phyloP scores from a whole-genome alignment of 2,329 filamentous ascomycete species.

The Alternaria gansuensis region DNA sequence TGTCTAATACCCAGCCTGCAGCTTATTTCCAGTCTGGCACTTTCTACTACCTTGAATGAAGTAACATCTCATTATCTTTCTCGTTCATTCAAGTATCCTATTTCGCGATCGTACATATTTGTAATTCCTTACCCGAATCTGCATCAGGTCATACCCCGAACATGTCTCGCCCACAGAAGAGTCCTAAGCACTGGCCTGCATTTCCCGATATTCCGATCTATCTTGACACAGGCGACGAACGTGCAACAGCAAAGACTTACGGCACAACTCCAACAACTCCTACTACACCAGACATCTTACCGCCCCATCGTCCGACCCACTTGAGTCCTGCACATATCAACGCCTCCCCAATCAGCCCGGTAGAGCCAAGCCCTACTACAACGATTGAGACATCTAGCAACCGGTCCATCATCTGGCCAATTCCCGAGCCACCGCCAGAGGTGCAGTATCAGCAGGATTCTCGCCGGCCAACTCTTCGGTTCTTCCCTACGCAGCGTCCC shows the following conservation, averaged over 20 bases:
- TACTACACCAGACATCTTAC: constrained; percentile 28
- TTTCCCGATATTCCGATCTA: constrained; percentile 41
- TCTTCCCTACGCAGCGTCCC: constrained; percentile 28
- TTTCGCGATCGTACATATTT: constrained; percentile 13
- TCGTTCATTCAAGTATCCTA: constrained; percentile 5
- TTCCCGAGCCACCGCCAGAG: constrained; percentile 33
- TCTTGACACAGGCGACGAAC: constrained; percentile 33
- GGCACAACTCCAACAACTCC: constrained; percentile 36
- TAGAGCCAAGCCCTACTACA: constrained; percentile 25
- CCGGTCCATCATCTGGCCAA: constrained; percentile 32
- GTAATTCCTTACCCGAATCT: constrained; percentile 31
- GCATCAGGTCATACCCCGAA: constrained; percentile 11
- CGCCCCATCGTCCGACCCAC: constrained; percentile 5
- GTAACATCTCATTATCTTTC: background rate
- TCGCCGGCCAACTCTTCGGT: constrained; percentile 26
- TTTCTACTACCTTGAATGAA: constrained; percentile 6
- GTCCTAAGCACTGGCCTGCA: constrained; percentile 30
- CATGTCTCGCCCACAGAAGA: constrained; percentile 16
- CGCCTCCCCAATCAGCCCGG: constrained; percentile 1
- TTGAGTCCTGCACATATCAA: constrained; percentile 5
- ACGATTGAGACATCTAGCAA: constrained; percentile 34
- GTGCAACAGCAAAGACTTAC: constrained; percentile 26
- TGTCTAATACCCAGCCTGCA: constrained; percentile 20
- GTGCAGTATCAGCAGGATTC: constrained; percentile 10
- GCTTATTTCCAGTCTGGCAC: constrained; percentile 20